Conservation (phyloP, 2,329 filamentous ascomycete species). For the Colletotrichum liriopes region DNA sequence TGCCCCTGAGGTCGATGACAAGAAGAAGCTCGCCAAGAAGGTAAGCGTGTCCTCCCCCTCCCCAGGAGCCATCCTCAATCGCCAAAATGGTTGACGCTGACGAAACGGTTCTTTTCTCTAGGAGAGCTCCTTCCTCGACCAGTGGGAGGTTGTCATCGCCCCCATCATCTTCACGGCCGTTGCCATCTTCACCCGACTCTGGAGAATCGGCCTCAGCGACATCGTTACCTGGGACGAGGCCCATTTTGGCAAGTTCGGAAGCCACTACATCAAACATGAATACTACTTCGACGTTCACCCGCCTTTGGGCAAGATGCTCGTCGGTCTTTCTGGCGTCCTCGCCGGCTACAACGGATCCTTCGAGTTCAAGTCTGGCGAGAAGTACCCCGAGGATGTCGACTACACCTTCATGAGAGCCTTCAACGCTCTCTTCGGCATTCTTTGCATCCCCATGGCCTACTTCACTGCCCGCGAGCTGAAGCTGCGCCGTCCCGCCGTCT, state of each 20-base stretch:
- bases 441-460: slow-evolving; percentile 95
- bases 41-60: slow-evolving; percentile 53
- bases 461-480: slow-evolving; percentile 94
- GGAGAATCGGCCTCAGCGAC: slow-evolving; percentile 78
- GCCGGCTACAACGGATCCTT: slow-evolving; percentile 99
- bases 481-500: slow-evolving; percentile 88
- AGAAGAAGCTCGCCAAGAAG: slow-evolving; percentile 73
- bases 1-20: slow-evolving; percentile 67
- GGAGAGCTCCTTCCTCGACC: slow-evolving; percentile 71
- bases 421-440: slow-evolving; percentile 94
- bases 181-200: slow-evolving; percentile 77
- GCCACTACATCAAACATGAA: slow-evolving; percentile 98
- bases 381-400: slow-evolving; percentile 92
- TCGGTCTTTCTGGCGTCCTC: slow-evolving; percentile 94
- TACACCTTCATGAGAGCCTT: slow-evolving; percentile 99
- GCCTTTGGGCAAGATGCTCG: slow-evolving; percentile 97
- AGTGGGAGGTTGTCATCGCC: slow-evolving; percentile 75
- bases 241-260: slow-evolving; percentile 96
- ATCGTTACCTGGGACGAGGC: slow-evolving; percentile 80
- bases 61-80: background rate
- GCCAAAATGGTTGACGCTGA: slow-evolving; percentile 45
- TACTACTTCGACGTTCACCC: slow-evolving; percentile 96
- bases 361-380: slow-evolving; percentile 99
- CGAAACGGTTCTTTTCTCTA: slow-evolving; percentile 45
- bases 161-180: slow-evolving; percentile 74